phyloP scores from a whole-genome alignment of 495 filamentous ascomycete genomes.

The Podospora didyma region DNA sequence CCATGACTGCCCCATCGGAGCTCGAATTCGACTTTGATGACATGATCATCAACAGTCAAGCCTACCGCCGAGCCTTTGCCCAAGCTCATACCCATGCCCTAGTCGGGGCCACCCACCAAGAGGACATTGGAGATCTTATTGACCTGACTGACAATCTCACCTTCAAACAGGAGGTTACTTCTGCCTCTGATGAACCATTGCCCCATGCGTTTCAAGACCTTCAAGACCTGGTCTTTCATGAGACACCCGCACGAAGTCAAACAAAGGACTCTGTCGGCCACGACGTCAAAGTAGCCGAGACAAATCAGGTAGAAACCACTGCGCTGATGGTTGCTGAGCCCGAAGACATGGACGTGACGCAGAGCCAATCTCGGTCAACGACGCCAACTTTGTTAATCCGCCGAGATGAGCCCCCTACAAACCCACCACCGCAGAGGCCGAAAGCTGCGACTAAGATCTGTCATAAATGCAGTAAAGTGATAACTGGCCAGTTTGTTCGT shows the following conservation, averaged over 20 bases:
- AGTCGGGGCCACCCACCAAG: not conserved
- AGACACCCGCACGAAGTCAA: not conserved
- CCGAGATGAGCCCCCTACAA: too few relatives aligned
- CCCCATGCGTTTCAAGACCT: not conserved
- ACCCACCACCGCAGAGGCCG: too few relatives aligned
- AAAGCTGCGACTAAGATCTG: too few relatives aligned
- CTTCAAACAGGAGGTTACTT: not conserved
- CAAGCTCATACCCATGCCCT: not conserved
- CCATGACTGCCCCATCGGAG: constrained; percentile 1
- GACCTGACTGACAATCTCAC: not conserved
- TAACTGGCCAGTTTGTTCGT: too few relatives aligned
- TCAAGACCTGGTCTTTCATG: not conserved
- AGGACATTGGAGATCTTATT: not conserved
- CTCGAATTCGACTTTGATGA: constrained; percentile 6
- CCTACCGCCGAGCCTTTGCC: not conserved
- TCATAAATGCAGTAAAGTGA: too few relatives aligned
- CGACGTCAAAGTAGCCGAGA: too few relatives aligned
- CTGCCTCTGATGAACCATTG: not conserved
- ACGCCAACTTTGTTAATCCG: too few relatives aligned
- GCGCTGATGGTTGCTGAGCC: too few relatives aligned
- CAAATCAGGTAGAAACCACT: too few relatives aligned
- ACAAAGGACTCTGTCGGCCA: not conserved
- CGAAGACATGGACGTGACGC: too few relatives aligned
- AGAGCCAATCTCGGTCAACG: too few relatives aligned
- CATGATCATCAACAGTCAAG: not conserved